phyloP scores from a whole-genome alignment of 805 yeast genomes.

The Metschnikowia gelsemii region DNA sequence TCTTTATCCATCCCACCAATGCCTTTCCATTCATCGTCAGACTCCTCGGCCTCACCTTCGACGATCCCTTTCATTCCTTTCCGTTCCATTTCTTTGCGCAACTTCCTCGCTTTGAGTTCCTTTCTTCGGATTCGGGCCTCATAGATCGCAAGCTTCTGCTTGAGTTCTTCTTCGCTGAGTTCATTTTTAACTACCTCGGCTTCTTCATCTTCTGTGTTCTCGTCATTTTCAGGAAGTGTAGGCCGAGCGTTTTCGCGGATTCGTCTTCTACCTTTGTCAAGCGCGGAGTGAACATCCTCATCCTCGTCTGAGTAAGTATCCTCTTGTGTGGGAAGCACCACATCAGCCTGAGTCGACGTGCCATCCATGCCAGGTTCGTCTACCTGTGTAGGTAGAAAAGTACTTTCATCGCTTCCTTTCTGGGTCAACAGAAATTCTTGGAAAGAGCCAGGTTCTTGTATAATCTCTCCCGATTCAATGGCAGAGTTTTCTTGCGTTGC shows the following conservation, averaged over 20 bases:
- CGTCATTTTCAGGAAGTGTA: constrained; percentile 14
- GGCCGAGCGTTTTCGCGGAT: constrained; percentile 16
- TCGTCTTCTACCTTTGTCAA: constrained; percentile 25
- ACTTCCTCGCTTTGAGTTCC: constrained; percentile 34
- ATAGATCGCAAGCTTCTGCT: constrained; percentile 34
- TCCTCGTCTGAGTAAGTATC: constrained; percentile 25
- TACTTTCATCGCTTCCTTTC: constrained; percentile 18
- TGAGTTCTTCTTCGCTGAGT: constrained; percentile 27
- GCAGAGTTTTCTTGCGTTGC: constrained; percentile 10
- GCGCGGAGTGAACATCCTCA: constrained; percentile 26
- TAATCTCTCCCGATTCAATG: not conserved
- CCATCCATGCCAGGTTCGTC: constrained; percentile 7
- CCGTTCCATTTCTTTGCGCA: constrained; percentile 53
- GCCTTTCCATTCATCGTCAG: constrained; percentile 87
- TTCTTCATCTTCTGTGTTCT: constrained; percentile 24
- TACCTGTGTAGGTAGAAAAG: constrained; percentile 20
- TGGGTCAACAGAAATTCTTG: constrained; percentile 22
- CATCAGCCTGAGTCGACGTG: constrained; percentile 12
- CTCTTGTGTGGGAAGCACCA: constrained; percentile 7
- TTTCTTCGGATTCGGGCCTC: constrained; percentile 38
- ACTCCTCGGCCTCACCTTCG: constrained; percentile 84
- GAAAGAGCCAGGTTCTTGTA: constrained; percentile 23
- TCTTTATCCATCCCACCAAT: constrained; percentile 73
- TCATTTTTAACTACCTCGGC: no score
- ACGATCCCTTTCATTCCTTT: constrained; percentile 59